Conservation (phyloP, 371 early-diverging fungal species). For the Actinomortierella wolfii region DNA sequence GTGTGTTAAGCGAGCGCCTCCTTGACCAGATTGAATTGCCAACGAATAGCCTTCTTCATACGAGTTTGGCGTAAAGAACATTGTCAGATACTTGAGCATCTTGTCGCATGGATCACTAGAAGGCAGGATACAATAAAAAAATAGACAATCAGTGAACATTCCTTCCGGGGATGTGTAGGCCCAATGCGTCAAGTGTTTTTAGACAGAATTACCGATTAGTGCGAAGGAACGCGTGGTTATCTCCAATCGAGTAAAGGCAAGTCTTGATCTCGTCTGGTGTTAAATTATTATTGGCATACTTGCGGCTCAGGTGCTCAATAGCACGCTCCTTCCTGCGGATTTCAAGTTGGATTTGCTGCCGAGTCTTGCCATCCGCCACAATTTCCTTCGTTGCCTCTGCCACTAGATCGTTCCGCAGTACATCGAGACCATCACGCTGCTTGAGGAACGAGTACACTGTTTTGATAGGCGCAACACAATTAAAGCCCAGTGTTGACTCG, state of each 20-base stretch:
- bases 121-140: background rate
- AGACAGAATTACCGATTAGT: slow-evolving; percentile 63
- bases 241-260: slow-evolving; percentile 94
- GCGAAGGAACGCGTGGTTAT: slow-evolving; percentile 93
- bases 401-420: slow-evolving; percentile 84
- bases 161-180: too few species aligned
- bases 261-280: slow-evolving; percentile 79
- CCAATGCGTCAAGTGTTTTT: too few species aligned
- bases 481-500: slow-evolving; percentile 81
- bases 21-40: slow-evolving; percentile 80
- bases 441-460: slow-evolving; percentile 84
- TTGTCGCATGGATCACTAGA: slow-evolving; percentile 92
- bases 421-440: slow-evolving; percentile 60
- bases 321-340: slow-evolving; percentile 91
- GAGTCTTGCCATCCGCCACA: slow-evolving; percentile 75
- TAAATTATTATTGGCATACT: slow-evolving; percentile 67
- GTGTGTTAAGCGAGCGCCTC: slow-evolving; percentile 92
- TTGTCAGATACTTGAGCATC: slow-evolving; percentile 81
- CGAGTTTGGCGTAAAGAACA: slow-evolving; percentile 63
- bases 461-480: slow-evolving; percentile 80
- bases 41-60: slow-evolving; percentile 69
- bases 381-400: slow-evolving; percentile 91
- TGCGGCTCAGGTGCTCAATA: slow-evolving; percentile 81
- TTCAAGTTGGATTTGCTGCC: slow-evolving; percentile 81
- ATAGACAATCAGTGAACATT: background rate